Base-by-base conservation (phyloP, 2,329 filamentous ascomycete genomes). In the Metarhizium album region DNA sequence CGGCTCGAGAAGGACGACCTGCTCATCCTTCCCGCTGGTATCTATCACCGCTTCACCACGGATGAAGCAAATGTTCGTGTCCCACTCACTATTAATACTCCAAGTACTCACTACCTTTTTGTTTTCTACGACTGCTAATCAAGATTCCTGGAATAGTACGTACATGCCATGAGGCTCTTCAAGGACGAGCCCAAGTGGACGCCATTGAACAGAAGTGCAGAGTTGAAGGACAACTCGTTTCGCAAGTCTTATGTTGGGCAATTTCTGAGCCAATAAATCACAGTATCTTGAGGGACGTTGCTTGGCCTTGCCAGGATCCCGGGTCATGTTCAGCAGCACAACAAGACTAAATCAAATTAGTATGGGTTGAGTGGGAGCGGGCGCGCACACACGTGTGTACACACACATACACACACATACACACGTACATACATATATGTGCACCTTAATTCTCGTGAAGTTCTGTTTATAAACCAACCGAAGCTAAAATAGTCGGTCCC, bases 131-230 rank as follows among this genome's bases (percentile, higher is more conserved):
- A 7, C 20, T 23, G 31, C 45, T 27, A 23, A 37, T 31, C 18
- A n/a, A 46, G 49, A 47, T 51, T 18, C 18, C 46, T 45, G 31
- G 24, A 49, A 46, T 59, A 96, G 90, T 96, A 91, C 64, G 88
- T 95, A 58, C 87, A 94, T 64, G 93, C 93, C 14, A 91, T 97
- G 88, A 80, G 93, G 52, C 75, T 98, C 48, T 98, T 97, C 79
- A 90, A 97, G 73, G 93, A 97, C 57, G 90, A 97, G 70, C 93
- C 93, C 33, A 96, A 97, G 71, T 98, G 93, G 93, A 97, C 90
- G 35, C 87, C 93, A 14, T 70, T 98, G 58, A 95, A 95, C 72
- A 82, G 93, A 51, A 81, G 79, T 6, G 70, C 73, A 4, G 86
- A 91, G 46, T 79, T 95, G 42, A 89, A 97, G 64, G 66, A 66